Evolutionary conservation across 257 asterid species (phyloP), one percentile per base, ranked within the genome.

Genomic region (Agastache rugosa): DNA sequence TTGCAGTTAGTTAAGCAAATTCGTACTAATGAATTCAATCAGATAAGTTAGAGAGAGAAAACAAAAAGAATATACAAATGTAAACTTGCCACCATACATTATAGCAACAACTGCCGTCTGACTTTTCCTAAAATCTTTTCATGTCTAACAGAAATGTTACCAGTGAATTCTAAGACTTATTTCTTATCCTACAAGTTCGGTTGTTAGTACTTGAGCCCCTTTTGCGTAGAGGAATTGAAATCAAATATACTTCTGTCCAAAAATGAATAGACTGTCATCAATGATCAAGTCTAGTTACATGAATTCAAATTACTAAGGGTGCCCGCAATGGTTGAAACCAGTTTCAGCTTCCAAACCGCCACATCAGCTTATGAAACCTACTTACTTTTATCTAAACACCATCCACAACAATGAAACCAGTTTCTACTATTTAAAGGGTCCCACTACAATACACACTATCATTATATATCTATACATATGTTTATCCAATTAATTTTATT

Each of bases 241-340:
- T 10, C 6, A 23, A 42, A 12, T 27, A 58, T 68, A 37, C 44
- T 59, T 73, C 63, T n/a, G 16, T 56, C 48, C 59, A 71, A 59
- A 75, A 63, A 39, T 55, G 53, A 50, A 39, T 53, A 19, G 11
- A 65, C 27, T 60, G 63, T 54, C 42, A 37, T 37, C 42, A 37
- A 37, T 54, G 59, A 22, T 41, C 66, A 51, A 61, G 63, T 31
- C 44, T 55, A 25, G 41, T 47, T 67, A 50, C 71, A 44, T 51
- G 41, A 69, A 61, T 62, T 48, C 66, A 59, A 65, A 10, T 2
- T 31, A 51, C n/a, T n/a, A n/a, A n/a, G 37, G 37, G 37, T 34
- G 37, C 37, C 37, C 4, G 37, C 37, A 34, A 34, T 34, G 37
- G 37, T 34, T 34, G 37, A 34, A 34, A 34, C 37, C 37, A 34